Evolutionary conservation across 2,329 filamentous ascomycete species (phyloP), one percentile per base, ranked within the genome.

Genomic region (Decorospora gaudefroyi): DNA sequence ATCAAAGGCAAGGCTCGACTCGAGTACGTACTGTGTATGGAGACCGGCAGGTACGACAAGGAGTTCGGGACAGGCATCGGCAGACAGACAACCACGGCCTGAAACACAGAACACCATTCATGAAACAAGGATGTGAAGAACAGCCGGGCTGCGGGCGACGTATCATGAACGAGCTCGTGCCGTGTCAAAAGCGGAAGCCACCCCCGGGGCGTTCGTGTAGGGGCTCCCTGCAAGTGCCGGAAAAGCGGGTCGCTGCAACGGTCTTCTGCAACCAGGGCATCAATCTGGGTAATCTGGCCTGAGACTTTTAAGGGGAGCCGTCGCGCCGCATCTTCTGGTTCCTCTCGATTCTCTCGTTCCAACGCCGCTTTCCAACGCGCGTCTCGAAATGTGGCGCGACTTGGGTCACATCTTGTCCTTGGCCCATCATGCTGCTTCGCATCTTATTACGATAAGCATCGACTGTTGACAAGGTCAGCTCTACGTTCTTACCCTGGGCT

Each of bases 361-460:
- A 77, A 61, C 70, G 74, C 17, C 88, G 81, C 78, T 96, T 96
- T 44, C 92, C 92, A 13, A 86, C 82, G 29, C 92, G 84, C 3
- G 88, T 93, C 73, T 96, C 90, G 64, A 91, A 95, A 72, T 96
- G 90, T 41, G 89, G 85, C 16, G 88, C 87, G 17, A 88, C 83
- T 13, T 80, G 78, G 42, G 81, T 78, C 30, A 89, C 80, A 50
- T 95, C 89, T 64, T 90, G 85, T 61, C 88, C 87, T 29, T 84
- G 81, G 15, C 81, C 83, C 62, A 95, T 82, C 74, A 95, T 91
- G 42, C 86, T 87, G 56, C 81, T 85, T 53, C 87, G 84, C 70
- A 91, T 93, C 77, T 95, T 96, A 69, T 90, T 92, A 50, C 92
- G 87, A 71, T 96, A 96, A 50, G 88, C 90, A 70, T 97, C 92